phyloP scores from a whole-genome alignment of 345 rosid species.

The Jatropha curcas region DNA sequence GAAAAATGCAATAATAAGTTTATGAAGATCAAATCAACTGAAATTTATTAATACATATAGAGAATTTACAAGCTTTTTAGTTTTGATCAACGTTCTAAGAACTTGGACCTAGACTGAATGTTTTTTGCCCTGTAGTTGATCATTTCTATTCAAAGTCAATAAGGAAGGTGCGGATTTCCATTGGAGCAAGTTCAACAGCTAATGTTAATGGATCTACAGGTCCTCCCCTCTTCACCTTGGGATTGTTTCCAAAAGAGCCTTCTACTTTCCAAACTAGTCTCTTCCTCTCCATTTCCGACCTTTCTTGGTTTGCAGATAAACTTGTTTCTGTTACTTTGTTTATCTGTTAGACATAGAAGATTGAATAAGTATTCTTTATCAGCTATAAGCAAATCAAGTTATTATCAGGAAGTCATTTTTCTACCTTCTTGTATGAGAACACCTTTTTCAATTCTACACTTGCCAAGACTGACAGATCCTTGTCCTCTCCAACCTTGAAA shows the following conservation, averaged over 20 bases:
- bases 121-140: background rate
- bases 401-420: background rate
- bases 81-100: background rate
- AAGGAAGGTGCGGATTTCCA: slow-evolving; percentile 81
- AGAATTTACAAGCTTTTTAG: too few relatives aligned
- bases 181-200: slow-evolving; percentile 71
- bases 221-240: slow-evolving; percentile 53
- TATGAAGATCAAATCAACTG: background rate
- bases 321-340: slow-evolving; percentile 62
- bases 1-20: background rate
- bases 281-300: slow-evolving; percentile 72
- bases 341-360: slow-evolving; percentile 43
- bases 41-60: background rate
- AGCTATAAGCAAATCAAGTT: background rate
- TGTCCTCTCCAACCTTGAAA: slow-evolving; percentile 72
- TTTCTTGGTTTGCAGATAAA: slow-evolving; percentile 84
- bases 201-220: slow-evolving; percentile 58
- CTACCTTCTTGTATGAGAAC: slow-evolving; percentile 66
- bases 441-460: slow-evolving; percentile 69
- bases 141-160: slow-evolving; percentile 33
- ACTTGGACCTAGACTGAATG: background rate
- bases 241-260: slow-evolving; percentile 37
- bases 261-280: slow-evolving; percentile 77
- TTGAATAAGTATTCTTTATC: background rate
- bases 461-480: slow-evolving; percentile 63